Evolutionary conservation across 2,329 filamentous ascomycete species (phyloP), one percentile per base, ranked within the genome.

Genomic region (Cucurbitaria berberidis): DNA sequence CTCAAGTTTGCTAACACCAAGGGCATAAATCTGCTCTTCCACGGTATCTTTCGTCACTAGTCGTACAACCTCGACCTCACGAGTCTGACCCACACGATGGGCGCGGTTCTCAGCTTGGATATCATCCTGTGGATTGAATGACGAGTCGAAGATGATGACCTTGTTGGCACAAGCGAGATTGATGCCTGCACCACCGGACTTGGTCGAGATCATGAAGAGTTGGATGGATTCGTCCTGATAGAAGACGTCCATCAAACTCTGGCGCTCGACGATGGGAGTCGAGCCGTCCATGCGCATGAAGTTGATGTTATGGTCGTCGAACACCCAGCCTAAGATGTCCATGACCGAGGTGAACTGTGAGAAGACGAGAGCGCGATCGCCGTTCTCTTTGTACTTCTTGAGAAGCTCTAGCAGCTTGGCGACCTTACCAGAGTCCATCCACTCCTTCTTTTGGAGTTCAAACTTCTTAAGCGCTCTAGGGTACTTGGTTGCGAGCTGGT

Each of bases 91-190:
- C 8, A 99, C 90, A 13, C 95, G 89, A 76, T 99, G 95, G 0
- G 95, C 95, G 16, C 95, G 88, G 74, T 99, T 98, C 80, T 98
- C 95, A 0, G 95, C 95, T 74, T 99, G 95, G n/a, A 96, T 87
- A 70, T 99, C 95, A 64, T 98, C 93, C 72, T 99, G 95, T 0
- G 95, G 95, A 66, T 99, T 99, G 78, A 97, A 96, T n/a, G 88
- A 91, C 59, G 90, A 89, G 75, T 99, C 95, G 73, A 98, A 97
- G 68, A 99, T 95, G 75, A 99, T 86, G 64, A 99, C 93, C 77
- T 97, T 98, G 80, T 98, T 98, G 4, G 95, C 95, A 30, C 89
- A 90, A 7, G 93, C 95, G 48, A 99, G 78, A 75, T 99, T 99
- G 78, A 99, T 96, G 35, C 95, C 95, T 0, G 93, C 95, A n/a